Percentiles rank a stretch among this genome's conserved stretches.
Conservation (phyloP, 2,329 filamentous ascomycete genomes). For the Pyrenochaeta sp. region DNA sequence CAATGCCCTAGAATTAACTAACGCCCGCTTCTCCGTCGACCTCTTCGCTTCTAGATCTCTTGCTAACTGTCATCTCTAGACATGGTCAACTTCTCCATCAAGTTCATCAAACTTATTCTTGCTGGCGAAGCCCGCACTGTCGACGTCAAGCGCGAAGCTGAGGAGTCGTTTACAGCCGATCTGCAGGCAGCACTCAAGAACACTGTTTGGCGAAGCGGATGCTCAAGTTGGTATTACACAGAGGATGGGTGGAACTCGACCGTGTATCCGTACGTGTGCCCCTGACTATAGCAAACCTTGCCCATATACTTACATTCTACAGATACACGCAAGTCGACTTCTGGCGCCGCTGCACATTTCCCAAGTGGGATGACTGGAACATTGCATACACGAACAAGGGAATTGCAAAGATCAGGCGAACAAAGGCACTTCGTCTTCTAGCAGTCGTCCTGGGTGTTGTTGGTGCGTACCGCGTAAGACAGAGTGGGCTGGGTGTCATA, state of each 20-base stretch:
- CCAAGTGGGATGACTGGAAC: conserved; percentile 64
- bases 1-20: too few relatives aligned
- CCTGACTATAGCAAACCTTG: too few relatives aligned
- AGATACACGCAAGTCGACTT: conserved; percentile 59
- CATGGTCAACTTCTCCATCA: conserved; percentile 66
- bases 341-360: conserved; percentile 60
- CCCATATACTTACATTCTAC: too few relatives aligned
- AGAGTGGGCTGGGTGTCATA: conserved; percentile 29
- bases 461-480: conserved; percentile 33
- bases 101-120: conserved; percentile 69
- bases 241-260: conserved; percentile 82
- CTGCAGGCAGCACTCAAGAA: conserved; percentile 55
- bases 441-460: conserved; percentile 28
- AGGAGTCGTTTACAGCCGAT: conserved; percentile 65
- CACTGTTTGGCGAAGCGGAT: conserved; percentile 62
- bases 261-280: conserved; percentile 62
- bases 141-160: conserved; percentile 82
- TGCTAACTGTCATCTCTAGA: conserved; percentile 33
- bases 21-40: not conserved
- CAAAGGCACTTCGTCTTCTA: conserved; percentile 24
- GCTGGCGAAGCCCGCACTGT: conserved; percentile 93
- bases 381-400: conserved; percentile 61
- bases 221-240: conserved; percentile 72
- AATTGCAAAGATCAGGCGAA: conserved; percentile 39
- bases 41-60: not conserved